Base-by-base conservation (phyloP, 1,284 basidiomycete genomes). In the Grifola frondosa region DNA sequence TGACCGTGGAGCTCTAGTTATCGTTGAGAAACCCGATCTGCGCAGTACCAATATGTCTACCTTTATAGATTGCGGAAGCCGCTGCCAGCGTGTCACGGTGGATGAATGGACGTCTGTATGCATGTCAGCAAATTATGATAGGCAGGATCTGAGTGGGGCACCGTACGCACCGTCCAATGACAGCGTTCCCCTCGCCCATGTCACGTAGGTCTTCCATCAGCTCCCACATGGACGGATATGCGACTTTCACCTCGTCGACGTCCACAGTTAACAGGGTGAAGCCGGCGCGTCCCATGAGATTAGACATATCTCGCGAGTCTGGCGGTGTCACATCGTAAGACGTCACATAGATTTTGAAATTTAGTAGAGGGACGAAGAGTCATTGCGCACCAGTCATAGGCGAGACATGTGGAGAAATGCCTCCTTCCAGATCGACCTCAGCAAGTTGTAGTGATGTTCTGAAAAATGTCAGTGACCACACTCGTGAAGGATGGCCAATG, bases 101-200 rank as follows among this genome's bases (percentile, higher is more conserved):
- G 30, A 99, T 73, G 49, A 77, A 73, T 44, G 80, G 73, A 23
- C 86, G 77, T 43, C 88, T 89, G 45, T 40, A 30, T 30, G 32
- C 40, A 21, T 20, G 7, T 17, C 3, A 32, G 7, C 3, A 35
- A n/a, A 30, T 20, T 30, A 10, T 25, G 25, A 40, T 11, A 19
- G 17, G 8, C 19, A 17, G 19, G 32, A 22, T 21, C 15, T 15
- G 33, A 31, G 21, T 42, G 8, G 25, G 32, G 24, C 31, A 22
- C 22, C 20, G 13, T 2, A 47, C 68, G 30, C 52, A 88, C 81
- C 91, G 75, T 53, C 86, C 90, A 39, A 95, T 70, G 25, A 97
- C 81, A 5, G 95, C 92, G 61, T 97, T 99, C 42, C 81, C 85
- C 66, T 99, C 97, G 33, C 97, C 97, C 97, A 99, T 99, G 62